phyloP scores from a whole-genome alignment of 345 rosid species.

The Bretschneidera sinensis region DNA sequence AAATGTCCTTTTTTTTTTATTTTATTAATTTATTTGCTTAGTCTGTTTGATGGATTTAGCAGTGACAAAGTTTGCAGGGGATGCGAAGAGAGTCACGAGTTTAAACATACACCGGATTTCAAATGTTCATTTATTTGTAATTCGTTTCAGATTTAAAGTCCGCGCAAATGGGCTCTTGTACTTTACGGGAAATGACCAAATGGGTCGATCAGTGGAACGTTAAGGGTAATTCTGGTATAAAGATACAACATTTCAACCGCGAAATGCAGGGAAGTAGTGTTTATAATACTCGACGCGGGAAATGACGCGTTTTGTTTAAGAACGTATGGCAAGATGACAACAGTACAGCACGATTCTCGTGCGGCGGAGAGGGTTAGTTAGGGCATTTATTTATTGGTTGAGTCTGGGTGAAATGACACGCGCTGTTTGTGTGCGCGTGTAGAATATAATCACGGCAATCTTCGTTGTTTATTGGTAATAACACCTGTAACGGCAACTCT shows the following conservation, averaged over 20 bases:
- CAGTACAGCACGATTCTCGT: too few species aligned
- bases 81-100: constrained; percentile 15
- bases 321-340: too few species aligned
- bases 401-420: too few species aligned
- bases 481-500: neutral
- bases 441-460: too few species aligned
- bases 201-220: neutral
- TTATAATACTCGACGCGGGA: too few species aligned
- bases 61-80: neutral
- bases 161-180: constrained; percentile 15
- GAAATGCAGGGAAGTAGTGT: too few species aligned
- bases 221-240: neutral
- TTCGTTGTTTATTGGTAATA: too few species aligned
- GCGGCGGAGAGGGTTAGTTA: too few species aligned
- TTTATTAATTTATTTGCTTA: neutral
- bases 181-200: neutral
- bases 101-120: constrained; percentile 28
- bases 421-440: too few species aligned
- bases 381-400: too few species aligned
- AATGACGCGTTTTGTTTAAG: too few species aligned
- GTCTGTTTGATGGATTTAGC: neutral
- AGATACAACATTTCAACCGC: neutral
- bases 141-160: neutral
- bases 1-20: neutral
- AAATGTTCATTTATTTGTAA: neutral